These are phyloP conservation scores for Pythium oligandrum DNA, from an alignment of 352 stramenopile genomes.

Conservation along the genomic window DNA sequence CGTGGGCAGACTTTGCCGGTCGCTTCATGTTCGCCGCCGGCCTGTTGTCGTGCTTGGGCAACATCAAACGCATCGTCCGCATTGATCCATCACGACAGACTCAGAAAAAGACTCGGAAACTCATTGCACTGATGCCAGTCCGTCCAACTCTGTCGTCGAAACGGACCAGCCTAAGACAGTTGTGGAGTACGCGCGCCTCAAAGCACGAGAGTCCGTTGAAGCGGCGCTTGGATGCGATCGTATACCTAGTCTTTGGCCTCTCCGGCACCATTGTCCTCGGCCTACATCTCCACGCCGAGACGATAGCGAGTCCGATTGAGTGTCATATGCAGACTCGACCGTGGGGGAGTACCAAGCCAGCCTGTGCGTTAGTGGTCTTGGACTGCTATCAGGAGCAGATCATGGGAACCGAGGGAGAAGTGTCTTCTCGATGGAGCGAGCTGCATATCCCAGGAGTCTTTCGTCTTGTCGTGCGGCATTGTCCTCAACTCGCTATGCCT, in stretches of 20 bases:
- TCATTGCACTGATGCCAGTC: too few relatives aligned
- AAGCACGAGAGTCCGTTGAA: too few relatives aligned
- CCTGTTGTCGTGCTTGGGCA: too few relatives aligned
- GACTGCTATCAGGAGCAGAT: not conserved
- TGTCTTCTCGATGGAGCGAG: constrained; percentile 1
- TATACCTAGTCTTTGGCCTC: not conserved
- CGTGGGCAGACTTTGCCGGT: too few relatives aligned
- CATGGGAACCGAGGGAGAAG: not conserved
- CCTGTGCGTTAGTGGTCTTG: not conserved
- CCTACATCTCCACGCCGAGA: constrained; percentile 5
- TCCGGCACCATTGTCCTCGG: constrained; percentile 2
- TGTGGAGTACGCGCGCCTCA: too few relatives aligned
- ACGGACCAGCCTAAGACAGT: too few relatives aligned
- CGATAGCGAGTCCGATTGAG: not conserved
- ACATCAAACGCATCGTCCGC: too few relatives aligned
- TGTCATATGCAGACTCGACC: not conserved
- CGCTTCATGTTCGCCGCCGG: too few relatives aligned
- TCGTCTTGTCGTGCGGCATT: constrained; percentile 10
- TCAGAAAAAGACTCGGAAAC: too few relatives aligned
- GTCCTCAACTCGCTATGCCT: constrained; percentile 6
- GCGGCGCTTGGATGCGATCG: not conserved
- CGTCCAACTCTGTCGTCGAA: not conserved
- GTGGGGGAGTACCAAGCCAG: too few relatives aligned
- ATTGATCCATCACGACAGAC: too few relatives aligned
- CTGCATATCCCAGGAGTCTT: not conserved